A percentile compares a stretch with the other conserved stretches of the same genome.
Evolutionary conservation across 169 alveolate species (phyloP).

Genomic region (Ichthyophthirius multifiliis): DNA sequence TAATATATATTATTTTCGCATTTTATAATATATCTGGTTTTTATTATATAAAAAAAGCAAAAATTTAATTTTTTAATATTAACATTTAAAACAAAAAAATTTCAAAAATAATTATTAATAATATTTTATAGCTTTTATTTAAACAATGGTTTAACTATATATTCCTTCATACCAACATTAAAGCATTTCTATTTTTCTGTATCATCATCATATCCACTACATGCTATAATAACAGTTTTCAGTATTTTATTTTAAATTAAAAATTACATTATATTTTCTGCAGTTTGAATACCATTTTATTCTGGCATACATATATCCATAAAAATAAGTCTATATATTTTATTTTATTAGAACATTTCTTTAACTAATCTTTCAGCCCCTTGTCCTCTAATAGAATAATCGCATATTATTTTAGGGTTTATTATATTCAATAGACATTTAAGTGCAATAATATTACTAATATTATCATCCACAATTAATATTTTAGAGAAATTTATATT

Average conservation of each 20-base stretch:
- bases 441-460: neutral
- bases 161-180: neutral
- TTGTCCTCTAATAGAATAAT: neutral
- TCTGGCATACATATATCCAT: conserved; percentile 34
- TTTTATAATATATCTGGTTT: too few species aligned
- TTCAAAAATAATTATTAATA: neutral
- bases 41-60: too few species aligned
- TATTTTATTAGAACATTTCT: neutral
- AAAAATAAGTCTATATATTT: conserved; percentile 12
- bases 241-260: neutral
- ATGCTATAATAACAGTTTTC: neutral
- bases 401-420: neutral
- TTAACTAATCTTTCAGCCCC: neutral
- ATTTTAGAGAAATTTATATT: neutral
- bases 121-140: neutral
- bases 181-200: neutral
- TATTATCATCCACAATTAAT: conserved; percentile 19
- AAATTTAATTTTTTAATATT: too few species aligned
- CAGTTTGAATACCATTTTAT: neutral
- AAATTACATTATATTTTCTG: neutral
- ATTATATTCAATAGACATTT: neutral
- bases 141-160: conserved; percentile 8
- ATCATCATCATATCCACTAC: conserved; percentile 10
- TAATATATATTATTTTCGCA: too few species aligned
- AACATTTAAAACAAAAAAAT: too few species aligned